phyloP scores from a whole-genome alignment of 2,329 filamentous ascomycete species.

The Colletotrichum salicis region DNA sequence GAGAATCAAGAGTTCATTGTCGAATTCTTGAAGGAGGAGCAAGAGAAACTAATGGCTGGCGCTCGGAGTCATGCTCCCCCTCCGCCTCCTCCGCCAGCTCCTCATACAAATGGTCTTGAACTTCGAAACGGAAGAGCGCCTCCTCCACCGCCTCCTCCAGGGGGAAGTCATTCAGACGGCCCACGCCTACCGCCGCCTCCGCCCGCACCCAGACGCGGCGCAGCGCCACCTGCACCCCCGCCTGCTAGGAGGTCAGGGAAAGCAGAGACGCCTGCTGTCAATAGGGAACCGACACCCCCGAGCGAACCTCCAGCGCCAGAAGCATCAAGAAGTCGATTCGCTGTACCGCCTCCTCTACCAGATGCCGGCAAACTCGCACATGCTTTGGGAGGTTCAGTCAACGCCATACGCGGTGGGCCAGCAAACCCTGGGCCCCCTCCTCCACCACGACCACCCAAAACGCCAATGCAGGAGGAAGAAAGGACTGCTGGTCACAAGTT shows the following conservation, averaged over 20 bases:
- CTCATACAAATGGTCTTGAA: slow-evolving; percentile 47
- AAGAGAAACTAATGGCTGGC: slow-evolving; percentile 51
- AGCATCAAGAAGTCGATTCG: slow-evolving; percentile 60
- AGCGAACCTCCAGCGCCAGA: slow-evolving; percentile 75
- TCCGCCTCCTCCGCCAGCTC: slow-evolving; percentile 41
- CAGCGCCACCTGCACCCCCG: slow-evolving; percentile 65
- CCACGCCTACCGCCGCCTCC: slow-evolving; percentile 54
- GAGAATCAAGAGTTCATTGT: slow-evolving; percentile 77
- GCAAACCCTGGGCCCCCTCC: slow-evolving; percentile 69
- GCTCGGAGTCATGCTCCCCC: slow-evolving; percentile 32
- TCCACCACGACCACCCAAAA: slow-evolving; percentile 76
- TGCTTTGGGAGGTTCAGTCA: slow-evolving; percentile 52
- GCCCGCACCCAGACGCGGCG: slow-evolving; percentile 51
- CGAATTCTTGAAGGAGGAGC: slow-evolving; percentile 70
- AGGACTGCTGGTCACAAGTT: slow-evolving; percentile 67
- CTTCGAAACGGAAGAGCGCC: slow-evolving; percentile 46
- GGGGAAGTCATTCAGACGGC: slow-evolving; percentile 35
- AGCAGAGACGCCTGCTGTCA: slow-evolving; percentile 51
- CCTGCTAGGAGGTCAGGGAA: slow-evolving; percentile 70
- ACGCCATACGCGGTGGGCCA: slow-evolving; percentile 41
- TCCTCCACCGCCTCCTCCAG: slow-evolving; percentile 47
- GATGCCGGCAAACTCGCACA: slow-evolving; percentile 90
- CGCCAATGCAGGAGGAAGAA: slow-evolving; percentile 74
- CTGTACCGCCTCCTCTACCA: slow-evolving; percentile 79
- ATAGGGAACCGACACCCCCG: slow-evolving; percentile 66